These are phyloP conservation scores for Chionographis japonica DNA, from an alignment of 106 monocot species.

Conservation along the genomic window DNA sequence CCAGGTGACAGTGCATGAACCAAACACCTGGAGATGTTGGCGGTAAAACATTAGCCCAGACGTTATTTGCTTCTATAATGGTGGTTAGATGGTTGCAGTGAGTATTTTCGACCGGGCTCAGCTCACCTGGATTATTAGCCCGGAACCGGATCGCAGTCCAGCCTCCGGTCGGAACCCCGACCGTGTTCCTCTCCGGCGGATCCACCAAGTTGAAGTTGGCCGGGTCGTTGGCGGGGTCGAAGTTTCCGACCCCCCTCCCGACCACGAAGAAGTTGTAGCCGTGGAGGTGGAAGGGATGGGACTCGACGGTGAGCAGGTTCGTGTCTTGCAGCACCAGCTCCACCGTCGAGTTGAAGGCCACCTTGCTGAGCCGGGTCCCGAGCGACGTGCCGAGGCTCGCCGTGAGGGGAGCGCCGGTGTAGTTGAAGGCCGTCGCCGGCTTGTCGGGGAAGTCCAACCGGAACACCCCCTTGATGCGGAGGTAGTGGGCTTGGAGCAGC, in stretches of 20 bases:
- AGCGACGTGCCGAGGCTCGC: constrained; percentile 30
- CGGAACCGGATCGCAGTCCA: constrained; percentile 42
- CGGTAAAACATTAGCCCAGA: neutral
- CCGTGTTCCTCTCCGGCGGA: constrained; percentile 48
- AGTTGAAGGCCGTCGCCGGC: constrained; percentile 27
- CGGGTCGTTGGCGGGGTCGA: constrained; percentile 32
- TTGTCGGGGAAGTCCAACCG: constrained; percentile 36
- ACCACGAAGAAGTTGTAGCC: constrained; percentile 44
- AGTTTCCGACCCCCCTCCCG: constrained; percentile 34
- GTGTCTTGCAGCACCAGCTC: constrained; percentile 46
- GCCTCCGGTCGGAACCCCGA: constrained; percentile 48
- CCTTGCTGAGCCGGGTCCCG: constrained; percentile 33
- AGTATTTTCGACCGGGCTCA: neutral
- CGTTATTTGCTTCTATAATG: too few relatives aligned
- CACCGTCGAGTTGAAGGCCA: constrained; percentile 35
- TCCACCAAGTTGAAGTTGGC: constrained; percentile 44
- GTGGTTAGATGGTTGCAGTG: too few relatives aligned
- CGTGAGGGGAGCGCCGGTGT: constrained; percentile 37
- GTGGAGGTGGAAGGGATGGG: constrained; percentile 38
- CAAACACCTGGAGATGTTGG: constrained; percentile 48
- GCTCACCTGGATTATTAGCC: constrained; percentile 34
- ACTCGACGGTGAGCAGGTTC: constrained; percentile 29
- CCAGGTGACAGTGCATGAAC: constrained; percentile 74
- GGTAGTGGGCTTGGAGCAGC: constrained; percentile 44
- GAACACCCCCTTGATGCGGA: constrained; percentile 29